phyloP scores from a whole-genome alignment of 2,329 filamentous ascomycete genomes.

The Lithohypha guttulata region DNA sequence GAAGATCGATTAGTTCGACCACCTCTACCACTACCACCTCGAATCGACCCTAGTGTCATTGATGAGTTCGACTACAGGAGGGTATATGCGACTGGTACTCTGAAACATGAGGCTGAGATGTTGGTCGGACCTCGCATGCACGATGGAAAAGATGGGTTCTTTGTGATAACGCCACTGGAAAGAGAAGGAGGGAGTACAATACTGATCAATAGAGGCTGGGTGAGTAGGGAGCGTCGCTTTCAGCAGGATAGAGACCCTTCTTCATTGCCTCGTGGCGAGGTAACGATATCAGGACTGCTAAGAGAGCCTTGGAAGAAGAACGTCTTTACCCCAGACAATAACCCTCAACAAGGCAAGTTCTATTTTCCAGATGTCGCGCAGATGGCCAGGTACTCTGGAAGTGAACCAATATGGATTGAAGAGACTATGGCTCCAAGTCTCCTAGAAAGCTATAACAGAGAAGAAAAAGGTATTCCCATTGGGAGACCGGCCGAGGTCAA shows the following conservation, averaged over 20 bases:
- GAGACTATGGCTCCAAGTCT: constrained; percentile 84
- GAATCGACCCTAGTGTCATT: constrained; percentile 69
- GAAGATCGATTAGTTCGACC: constrained; percentile 82
- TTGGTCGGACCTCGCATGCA: constrained; percentile 80
- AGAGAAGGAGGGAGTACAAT: constrained; percentile 57
- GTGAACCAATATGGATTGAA: constrained; percentile 88
- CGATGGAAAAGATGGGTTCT: constrained; percentile 81
- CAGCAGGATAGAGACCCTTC: constrained; percentile 51
- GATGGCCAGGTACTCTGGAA: constrained; percentile 76
- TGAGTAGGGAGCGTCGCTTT: constrained; percentile 60
- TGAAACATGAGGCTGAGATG: constrained; percentile 91
- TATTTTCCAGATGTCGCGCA: constrained; percentile 90
- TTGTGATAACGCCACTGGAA: constrained; percentile 86
- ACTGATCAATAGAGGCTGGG: constrained; percentile 86
- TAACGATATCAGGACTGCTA: constrained; percentile 73
- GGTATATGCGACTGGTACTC: constrained; percentile 61
- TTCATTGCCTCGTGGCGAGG: constrained; percentile 57
- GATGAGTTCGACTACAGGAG: constrained; percentile 85
- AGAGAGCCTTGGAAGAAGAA: constrained; percentile 94
- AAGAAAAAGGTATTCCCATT: constrained; percentile 75
- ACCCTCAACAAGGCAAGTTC: constrained; percentile 71
- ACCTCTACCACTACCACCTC: constrained; percentile 74
- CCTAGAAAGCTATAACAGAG: constrained; percentile 62
- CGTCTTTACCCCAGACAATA: constrained; percentile 88
- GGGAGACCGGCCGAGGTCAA: constrained; percentile 82